Conservation (phyloP, 306 rosid species). For the Notholithocarpus densiflorus region DNA sequence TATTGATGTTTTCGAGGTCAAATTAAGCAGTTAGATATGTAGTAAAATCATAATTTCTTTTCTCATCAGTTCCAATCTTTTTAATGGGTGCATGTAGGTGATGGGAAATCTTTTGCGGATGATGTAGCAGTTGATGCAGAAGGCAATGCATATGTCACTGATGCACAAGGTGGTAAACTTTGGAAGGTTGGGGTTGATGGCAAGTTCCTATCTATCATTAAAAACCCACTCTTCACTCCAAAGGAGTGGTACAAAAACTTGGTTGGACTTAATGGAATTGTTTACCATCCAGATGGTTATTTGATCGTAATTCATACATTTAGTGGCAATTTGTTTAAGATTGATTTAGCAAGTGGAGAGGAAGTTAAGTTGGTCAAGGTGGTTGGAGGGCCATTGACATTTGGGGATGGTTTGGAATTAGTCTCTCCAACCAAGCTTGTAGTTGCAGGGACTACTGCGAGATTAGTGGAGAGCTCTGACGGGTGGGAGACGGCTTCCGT, state of each 20-base stretch:
- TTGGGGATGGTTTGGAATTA: constrained; percentile 83
- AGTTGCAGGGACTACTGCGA: constrained; percentile 79
- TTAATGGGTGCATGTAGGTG: constrained; percentile 44
- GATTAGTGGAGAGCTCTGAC: constrained; percentile 79
- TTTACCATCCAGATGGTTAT: constrained; percentile 87
- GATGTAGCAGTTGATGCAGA: constrained; percentile 85
- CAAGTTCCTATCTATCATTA: constrained; percentile 48
- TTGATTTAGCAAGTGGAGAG: constrained; percentile 62
- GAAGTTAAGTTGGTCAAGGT: constrained; percentile 57
- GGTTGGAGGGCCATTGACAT: constrained; percentile 47
- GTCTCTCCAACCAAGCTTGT: constrained; percentile 70
- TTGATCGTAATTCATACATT: constrained; percentile 73
- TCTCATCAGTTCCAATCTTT: neutral
- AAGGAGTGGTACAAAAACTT: constrained; percentile 80
- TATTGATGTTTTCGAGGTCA: neutral
- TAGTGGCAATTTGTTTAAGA: constrained; percentile 65
- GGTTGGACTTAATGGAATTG: constrained; percentile 78
- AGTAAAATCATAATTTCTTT: neutral
- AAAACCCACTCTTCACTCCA: constrained; percentile 53
- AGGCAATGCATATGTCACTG: constrained; percentile 88
- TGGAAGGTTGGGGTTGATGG: constrained; percentile 93
- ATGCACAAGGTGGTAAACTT: constrained; percentile 47
- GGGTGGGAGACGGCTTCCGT: constrained; percentile 86
- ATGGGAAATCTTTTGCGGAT: constrained; percentile 66
- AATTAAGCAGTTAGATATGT: neutral